Base-by-base conservation (phyloP, 2,329 filamentous ascomycete genomes). In the Neodidymelliopsis sp. region DNA sequence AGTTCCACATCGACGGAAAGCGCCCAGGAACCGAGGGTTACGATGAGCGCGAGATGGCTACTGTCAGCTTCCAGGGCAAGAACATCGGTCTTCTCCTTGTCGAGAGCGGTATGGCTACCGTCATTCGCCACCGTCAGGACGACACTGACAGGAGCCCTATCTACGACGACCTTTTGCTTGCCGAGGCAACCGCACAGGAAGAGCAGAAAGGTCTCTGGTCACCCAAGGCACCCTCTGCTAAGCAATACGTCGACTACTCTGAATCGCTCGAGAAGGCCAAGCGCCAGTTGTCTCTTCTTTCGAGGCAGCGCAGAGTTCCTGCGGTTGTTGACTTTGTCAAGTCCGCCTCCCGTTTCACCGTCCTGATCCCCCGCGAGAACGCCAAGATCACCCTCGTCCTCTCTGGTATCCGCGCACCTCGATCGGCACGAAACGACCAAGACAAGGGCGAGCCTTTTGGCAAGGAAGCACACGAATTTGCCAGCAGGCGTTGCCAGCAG, bases 281-380 rank as follows among this genome's bases (percentile, higher is more conserved):
- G 82, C 87, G 96, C 43, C 91, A 96, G 73, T 82, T 96, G 27
- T 89, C 90, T 9, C 87, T 91, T 16, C 82, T 99, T 23, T 90
- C 94, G 54, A 85, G 93, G 43, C 92, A 97, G 73, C 93, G 91
- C 80, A 93, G 90, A 74, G 87, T 97, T 3, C 91, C 94, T 6
- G 94, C 89, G 9, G 82, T 99, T 61, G 91, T 99, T 30, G 94
- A 99, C 74, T 99, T 95, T 73, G 94, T 96, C 79, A 97, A 97
- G 77, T 90, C 91, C n/a, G 94, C 90, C 22, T 96, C 92, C 29
- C 85, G 94, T 60, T 99, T 97, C 75, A 96, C 91, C 19, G 81
- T 99, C 25, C 79, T 99, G 8, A 85, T 99, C 37, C 93, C 94
- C 35, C 88, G 92, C 25, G 94, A 99, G 71, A 91, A 91, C 65